These are phyloP conservation scores for Chlorophyllum brunneum DNA, from an alignment of 768 basidiomycete species.

Conservation along the genomic window DNA sequence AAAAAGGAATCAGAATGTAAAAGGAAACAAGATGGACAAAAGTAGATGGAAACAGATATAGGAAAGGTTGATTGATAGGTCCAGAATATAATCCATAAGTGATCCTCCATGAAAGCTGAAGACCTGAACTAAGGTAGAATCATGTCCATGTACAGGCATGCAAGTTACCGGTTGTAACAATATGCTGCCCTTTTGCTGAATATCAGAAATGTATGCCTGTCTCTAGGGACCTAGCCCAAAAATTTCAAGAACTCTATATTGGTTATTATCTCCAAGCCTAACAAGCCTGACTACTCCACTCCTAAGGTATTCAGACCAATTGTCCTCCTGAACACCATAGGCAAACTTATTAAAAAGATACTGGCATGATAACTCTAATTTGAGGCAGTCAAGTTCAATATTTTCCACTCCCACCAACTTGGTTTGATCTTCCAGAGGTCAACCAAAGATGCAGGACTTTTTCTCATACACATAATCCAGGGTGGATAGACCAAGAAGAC, in stretches of 20 bases:
- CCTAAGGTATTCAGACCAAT: constrained; percentile 2
- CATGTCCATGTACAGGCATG: no score
- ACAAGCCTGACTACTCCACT: constrained; percentile 2
- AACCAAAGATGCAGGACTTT: background rate
- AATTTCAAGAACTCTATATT: constrained; percentile 14
- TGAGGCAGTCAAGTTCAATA: background rate
- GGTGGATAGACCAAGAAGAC: background rate
- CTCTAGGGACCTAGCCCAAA: background rate
- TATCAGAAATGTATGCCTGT: constrained; percentile 1
- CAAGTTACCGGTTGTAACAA: no score
- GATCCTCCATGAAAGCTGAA: no score
- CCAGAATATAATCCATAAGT: no score
- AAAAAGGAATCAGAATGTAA: no score
- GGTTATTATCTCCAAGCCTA: constrained; percentile 17
- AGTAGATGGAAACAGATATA: no score
- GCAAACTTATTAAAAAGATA: constrained; percentile 11
- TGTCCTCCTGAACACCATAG: constrained; percentile 9
- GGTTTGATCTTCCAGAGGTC: background rate
- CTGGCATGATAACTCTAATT: constrained; percentile 1
- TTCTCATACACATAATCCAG: background rate
- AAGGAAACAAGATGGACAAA: no score
- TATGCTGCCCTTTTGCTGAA: no score
- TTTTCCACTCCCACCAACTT: background rate
- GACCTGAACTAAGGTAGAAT: no score
- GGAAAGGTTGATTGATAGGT: no score